Evolutionary conservation across 2,329 filamentous ascomycete species (phyloP).

Genomic region (Botryosphaeria dothidea): DNA sequence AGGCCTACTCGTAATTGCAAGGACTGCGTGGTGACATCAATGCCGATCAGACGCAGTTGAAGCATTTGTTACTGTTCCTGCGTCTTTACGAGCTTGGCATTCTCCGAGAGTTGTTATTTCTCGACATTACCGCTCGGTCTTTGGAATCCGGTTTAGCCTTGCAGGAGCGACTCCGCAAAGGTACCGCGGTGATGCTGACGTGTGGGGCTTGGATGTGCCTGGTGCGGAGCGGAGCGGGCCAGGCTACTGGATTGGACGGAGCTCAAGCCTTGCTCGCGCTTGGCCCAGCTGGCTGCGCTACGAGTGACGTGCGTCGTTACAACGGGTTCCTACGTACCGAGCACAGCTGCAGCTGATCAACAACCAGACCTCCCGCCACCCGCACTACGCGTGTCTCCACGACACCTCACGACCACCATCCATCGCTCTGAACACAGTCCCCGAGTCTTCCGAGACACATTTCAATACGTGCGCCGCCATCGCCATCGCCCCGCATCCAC

Average conservation of each 20-base stretch:
- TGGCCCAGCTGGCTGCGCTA: neutral
- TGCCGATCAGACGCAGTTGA: neutral
- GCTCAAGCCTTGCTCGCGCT: neutral
- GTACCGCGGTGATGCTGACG: neutral
- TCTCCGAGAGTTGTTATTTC: too few species aligned
- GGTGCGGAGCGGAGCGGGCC: neutral
- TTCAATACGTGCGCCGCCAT: neutral
- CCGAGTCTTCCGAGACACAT: neutral
- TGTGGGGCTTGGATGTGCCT: constrained; percentile 8
- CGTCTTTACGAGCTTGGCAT: neutral
- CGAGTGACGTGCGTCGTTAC: constrained; percentile 3
- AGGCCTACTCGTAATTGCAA: neutral
- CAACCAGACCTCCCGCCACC: constrained; percentile 5
- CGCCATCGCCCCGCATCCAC: neutral
- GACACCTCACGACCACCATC: neutral
- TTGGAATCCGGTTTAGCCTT: too few species aligned
- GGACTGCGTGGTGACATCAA: neutral
- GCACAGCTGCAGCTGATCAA: constrained; percentile 13
- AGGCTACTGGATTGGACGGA: neutral
- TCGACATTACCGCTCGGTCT: too few species aligned
- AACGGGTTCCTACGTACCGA: constrained; percentile 2
- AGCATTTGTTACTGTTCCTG: neutral
- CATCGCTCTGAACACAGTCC: neutral
- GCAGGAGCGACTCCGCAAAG: neutral
- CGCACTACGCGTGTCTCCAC: neutral